phyloP scores from a whole-genome alignment of 2,329 filamentous ascomycete genomes.

The Pezicula carpinea region DNA sequence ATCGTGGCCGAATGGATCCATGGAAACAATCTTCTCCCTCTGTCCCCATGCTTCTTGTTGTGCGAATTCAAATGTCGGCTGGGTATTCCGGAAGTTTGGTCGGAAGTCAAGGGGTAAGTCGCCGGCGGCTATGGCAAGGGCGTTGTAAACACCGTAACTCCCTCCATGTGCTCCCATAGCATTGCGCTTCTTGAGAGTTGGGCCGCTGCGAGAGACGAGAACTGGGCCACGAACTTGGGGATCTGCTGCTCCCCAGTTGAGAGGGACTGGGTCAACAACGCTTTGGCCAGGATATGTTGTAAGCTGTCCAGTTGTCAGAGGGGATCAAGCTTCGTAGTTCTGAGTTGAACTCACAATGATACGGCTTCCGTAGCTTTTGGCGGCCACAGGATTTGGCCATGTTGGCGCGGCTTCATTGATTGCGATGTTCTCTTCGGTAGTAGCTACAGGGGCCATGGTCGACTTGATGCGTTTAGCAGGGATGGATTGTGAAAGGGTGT shows the following conservation, averaged over 20 bases:
- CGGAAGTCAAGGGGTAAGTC: conserved; percentile 76
- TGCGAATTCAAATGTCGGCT: conserved; percentile 79
- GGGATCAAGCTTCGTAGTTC: not conserved
- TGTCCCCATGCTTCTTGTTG: conserved; percentile 63
- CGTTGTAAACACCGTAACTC: conserved; percentile 91
- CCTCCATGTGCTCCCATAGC: conserved; percentile 77
- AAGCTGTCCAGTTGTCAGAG: not conserved
- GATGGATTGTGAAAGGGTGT: no score
- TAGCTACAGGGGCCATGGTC: no score
- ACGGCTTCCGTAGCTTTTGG: not conserved
- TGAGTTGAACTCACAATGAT: not conserved
- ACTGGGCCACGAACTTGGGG: conserved; percentile 73
- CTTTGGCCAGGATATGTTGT: conserved; percentile 85
- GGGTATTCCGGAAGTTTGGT: conserved; percentile 72
- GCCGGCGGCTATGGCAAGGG: conserved; percentile 82
- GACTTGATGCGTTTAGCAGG: no score
- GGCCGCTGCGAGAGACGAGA: conserved; percentile 69
- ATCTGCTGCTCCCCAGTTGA: conserved; percentile 78
- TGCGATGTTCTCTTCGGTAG: no score
- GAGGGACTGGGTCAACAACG: conserved; percentile 76
- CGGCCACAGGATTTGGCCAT: no score
- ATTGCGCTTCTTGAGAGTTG: conserved; percentile 72
- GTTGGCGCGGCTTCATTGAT: no score
- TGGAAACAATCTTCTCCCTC: conserved; percentile 86
- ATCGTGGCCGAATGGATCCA: conserved; percentile 85